Evolutionary conservation across 306 rosid species (phyloP), one percentile per base, ranked within the genome.

Genomic region (Castanopsis chinensis): DNA sequence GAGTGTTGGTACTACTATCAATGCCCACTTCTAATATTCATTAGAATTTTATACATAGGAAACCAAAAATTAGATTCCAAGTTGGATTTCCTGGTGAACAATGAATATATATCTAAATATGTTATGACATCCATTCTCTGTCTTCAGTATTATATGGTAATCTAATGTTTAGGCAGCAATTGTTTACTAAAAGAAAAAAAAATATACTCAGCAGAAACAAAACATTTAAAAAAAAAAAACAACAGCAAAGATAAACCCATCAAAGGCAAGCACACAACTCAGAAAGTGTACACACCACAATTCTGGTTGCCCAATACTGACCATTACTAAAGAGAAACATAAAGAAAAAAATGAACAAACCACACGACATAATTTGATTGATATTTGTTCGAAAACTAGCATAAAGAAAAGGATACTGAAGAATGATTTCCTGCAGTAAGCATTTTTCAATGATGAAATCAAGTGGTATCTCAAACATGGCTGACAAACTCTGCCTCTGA

Each of bases 361-460:
- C 37, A 58, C 74, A 33, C 51, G 14, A 65, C 71, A 67, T 51
- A 64, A 51, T 77, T 54, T 43, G 69, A 63, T 83, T 18, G 72
- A 77, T 45, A 19, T 57, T 20, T 54, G 65, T 61, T 73, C 33
- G 52, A 57, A 55, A 76, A 32, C 52, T 67, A 83, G 74, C 74
- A 80, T 9, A 74, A 49, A 84, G 64, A 68, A 49, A 84, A 89
- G 97, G 97, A 95, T 95, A 92, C 99, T 91, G 99, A 83, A 92
- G 92, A 83, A 87, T 85, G 80, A 95, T 91, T 85, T 91, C 99
- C 89, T 92, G 96, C 77, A 86, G 80, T 67, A 95, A 85, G 91
- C 98, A 95, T 91, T 91, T 95, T 86, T 92, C 92, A 71, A 95
- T 86, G 75, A 95, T 88, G 71, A 86, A 90, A 74, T 95, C 99